Base-by-base conservation (phyloP, 768 basidiomycete genomes). In the Tephrocybe sp. region DNA sequence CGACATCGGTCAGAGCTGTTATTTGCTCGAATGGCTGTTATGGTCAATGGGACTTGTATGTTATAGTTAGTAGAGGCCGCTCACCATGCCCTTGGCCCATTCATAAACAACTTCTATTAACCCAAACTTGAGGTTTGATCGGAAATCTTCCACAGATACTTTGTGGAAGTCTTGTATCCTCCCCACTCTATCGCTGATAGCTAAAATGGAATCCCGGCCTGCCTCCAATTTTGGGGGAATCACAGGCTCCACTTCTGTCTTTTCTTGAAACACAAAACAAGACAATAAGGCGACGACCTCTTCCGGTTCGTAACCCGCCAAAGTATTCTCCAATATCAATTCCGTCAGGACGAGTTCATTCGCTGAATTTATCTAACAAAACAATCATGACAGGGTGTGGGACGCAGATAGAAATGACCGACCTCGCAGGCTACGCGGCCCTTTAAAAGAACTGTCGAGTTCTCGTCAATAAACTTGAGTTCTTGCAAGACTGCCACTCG, bases 361-460 rank as follows among this genome's bases (percentile, higher is more conserved):
- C n/a, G 89, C 92, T 6, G 96, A 98, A 65, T 99, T 99, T 64
- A 99, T 98, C 95, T 98, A 60, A 47, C 13, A 37, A 25, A 34
- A 13, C 9, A 26, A 55, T 31, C 35, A 48, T 49, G 28, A 50
- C 26, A 30, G 22, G 16, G 19, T 32, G 21, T 18, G 12, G 11
- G 11, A 28, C 38, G 40, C 8, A 13, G 12, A 9, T 1, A 46
- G 21, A 30, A 34, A 21, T 42, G 49, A 63, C 70, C 44, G 51
- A 94, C 95, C 77, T 99, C 97, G 73, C 97, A 99, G 26, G 97
- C 97, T 13, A 99, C 97, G 41, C 97, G 83, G 15, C 97, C 97
- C 65, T 99, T 99, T 42, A 99, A 77, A 25, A 92, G 78, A 2
- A 99, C 94, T 0, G 96, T 99, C 26, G 92, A 89, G 59, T 98